These are phyloP conservation scores for Kazachstania taianensis DNA, from an alignment of 805 yeast species.

Conservation along the genomic window DNA sequence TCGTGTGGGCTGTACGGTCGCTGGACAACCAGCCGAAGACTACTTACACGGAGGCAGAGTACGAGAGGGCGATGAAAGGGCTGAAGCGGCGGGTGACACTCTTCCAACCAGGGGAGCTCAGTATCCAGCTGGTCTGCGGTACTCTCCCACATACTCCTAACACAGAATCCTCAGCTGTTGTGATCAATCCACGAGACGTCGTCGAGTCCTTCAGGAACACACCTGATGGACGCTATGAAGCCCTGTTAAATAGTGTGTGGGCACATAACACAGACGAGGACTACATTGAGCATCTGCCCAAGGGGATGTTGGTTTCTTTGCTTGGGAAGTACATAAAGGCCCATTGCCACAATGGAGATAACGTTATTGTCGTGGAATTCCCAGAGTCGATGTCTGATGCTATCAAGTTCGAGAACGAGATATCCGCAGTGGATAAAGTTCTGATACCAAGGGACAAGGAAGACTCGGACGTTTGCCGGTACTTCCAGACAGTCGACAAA, in stretches of 20 bases:
- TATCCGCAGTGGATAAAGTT: constrained; percentile 39
- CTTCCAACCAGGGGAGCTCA: constrained; percentile 33
- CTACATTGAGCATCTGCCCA: constrained; percentile 25
- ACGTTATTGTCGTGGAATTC: constrained; percentile 44
- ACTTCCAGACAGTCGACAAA: constrained; percentile 59
- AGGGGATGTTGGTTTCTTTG: constrained; percentile 29
- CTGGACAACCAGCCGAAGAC: constrained; percentile 30
- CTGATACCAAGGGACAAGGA: constrained; percentile 14
- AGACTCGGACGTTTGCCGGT: constrained; percentile 44
- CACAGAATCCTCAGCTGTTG: constrained; percentile 17
- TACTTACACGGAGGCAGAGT: constrained; percentile 30
- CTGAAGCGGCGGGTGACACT: constrained; percentile 40
- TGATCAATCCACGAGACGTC: constrained; percentile 44
- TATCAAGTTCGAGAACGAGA: constrained; percentile 61
- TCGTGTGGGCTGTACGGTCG: constrained; percentile 31
- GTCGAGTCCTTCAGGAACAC: constrained; percentile 37
- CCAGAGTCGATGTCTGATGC: constrained; percentile 59
- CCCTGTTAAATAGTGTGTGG: constrained; percentile 38
- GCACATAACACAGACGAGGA: constrained; percentile 21
- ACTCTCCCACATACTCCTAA: constrained; percentile 16
- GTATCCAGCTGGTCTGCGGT: constrained; percentile 30
- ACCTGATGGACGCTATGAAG: constrained; percentile 39
- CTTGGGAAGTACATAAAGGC: constrained; percentile 25
- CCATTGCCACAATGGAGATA: constrained; percentile 28
- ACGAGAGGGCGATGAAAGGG: constrained; percentile 38